A percentile compares a stretch with the other conserved stretches of the same genome.
Evolutionary conservation across 139 green algal species (phyloP).

Genomic region (Chlamydomonas applanata): DNA sequence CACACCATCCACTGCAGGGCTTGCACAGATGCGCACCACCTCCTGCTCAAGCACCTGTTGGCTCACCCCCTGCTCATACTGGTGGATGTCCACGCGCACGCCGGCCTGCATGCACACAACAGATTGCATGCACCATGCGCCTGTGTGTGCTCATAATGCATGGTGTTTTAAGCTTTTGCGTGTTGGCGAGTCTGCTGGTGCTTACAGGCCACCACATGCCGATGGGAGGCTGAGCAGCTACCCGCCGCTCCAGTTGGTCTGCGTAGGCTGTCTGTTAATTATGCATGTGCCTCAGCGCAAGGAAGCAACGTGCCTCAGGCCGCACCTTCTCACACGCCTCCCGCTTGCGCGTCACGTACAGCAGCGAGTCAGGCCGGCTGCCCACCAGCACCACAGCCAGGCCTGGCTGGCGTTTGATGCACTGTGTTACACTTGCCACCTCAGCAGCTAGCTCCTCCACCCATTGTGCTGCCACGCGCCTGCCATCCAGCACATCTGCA

Average conservation of each 20-base stretch:
- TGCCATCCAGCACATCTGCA: slow-evolving; percentile 31
- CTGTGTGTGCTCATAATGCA: neutral
- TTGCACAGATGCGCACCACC: slow-evolving; percentile 72
- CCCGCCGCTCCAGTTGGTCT: too few species aligned
- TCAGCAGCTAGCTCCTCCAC: slow-evolving; percentile 41
- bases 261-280: too few species aligned
- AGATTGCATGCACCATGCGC: neutral
- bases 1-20: slow-evolving; percentile 83
- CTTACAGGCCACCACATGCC: too few species aligned
- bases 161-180: neutral
- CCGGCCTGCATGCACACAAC: slow-evolving; percentile 12
- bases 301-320: neutral
- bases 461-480: slow-evolving; percentile 28
- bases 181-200: too few species aligned
- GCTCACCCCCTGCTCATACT: slow-evolving; percentile 9
- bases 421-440: slow-evolving; percentile 24
- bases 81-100: slow-evolving; percentile 13
- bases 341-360: slow-evolving; percentile 93
- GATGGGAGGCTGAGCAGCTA: too few species aligned
- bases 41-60: slow-evolving; percentile 53
- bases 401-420: slow-evolving; percentile 55
- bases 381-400: slow-evolving; percentile 93
- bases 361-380: slow-evolving; percentile 80
- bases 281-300: too few species aligned
- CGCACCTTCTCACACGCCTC: slow-evolving; percentile 74